These are phyloP conservation scores for Rhododendron kiyosumense DNA, from an alignment of 148 eudicot genomes.

Conservation along the genomic window DNA sequence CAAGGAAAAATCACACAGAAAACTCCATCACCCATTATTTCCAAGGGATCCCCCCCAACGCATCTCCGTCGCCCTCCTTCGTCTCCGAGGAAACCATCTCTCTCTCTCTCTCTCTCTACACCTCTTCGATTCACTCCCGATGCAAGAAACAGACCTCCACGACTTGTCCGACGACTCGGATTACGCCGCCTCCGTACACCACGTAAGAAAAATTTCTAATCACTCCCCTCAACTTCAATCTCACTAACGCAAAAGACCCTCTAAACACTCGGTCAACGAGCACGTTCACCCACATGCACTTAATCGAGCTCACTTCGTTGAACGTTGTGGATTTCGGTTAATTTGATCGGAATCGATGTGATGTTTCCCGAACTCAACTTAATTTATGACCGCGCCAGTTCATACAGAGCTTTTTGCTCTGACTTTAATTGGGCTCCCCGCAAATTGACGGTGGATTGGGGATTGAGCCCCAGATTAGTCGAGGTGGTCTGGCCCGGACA, in stretches of 20 bases:
- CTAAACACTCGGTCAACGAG: neutral
- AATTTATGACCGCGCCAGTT: too few species aligned
- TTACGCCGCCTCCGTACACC: conserved; percentile 44
- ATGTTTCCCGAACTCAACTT: too few species aligned
- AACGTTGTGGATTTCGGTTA: neutral
- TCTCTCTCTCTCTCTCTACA: neutral
- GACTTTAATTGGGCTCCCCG: too few species aligned
- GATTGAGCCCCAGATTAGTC: too few species aligned
- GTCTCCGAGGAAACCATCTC: neutral
- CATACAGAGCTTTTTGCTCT: too few species aligned
- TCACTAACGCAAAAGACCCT: neutral
- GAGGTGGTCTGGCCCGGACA: too few species aligned
- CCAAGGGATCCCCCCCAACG: neutral
- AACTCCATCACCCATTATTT: too few species aligned
- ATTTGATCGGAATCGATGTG: neutral
- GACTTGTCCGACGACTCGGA: conserved; percentile 53
- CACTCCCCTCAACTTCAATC: neutral
- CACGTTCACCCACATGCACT: neutral
- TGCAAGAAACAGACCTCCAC: conserved; percentile 41
- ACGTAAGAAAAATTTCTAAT: conserved; percentile 18
- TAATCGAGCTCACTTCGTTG: neutral
- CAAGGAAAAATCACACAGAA: too few species aligned
- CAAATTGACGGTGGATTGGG: too few species aligned
- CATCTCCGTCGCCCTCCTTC: neutral
- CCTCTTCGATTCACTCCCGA: conserved; percentile 4